Conservation (phyloP, 140 eudicot genomes). For the Senecio squalidus region DNA sequence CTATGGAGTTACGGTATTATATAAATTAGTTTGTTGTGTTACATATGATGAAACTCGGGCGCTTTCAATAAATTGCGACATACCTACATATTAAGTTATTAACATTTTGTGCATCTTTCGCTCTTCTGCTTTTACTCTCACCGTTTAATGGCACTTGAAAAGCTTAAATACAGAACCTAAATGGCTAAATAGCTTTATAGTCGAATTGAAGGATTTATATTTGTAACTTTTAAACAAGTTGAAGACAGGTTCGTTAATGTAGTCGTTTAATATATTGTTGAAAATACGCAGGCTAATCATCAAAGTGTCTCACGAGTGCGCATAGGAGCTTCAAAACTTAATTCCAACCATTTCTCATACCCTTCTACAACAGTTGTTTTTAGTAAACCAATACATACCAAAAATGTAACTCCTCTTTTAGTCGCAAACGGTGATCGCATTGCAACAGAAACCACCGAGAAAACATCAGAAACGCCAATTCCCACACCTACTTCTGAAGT, state of each 20-base stretch:
- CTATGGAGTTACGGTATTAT: too few relatives aligned
- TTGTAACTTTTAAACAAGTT: neutral
- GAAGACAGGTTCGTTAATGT: neutral
- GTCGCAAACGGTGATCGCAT: conserved; percentile 50
- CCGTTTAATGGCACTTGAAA: too few relatives aligned
- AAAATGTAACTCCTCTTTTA: conserved; percentile 24
- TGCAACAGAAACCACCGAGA: conserved; percentile 41
- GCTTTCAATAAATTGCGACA: too few relatives aligned
- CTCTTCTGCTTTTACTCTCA: too few relatives aligned
- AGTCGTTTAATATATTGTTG: neutral
- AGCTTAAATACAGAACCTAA: too few relatives aligned
- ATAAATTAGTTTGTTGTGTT: too few relatives aligned
- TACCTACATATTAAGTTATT: too few relatives aligned
- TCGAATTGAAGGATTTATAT: neutral
- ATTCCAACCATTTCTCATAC: conserved; percentile 20
- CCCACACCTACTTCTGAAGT: neutral
- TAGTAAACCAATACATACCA: conserved; percentile 19
- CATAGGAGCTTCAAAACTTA: conserved; percentile 30
- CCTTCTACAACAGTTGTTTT: conserved; percentile 20
- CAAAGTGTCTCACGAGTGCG: conserved; percentile 30
- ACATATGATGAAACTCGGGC: too few relatives aligned
- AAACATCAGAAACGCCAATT: conserved; percentile 31
- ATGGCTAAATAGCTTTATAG: too few relatives aligned
- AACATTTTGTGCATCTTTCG: too few relatives aligned
- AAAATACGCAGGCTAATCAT: conserved; percentile 41